A percentile compares a stretch with the other conserved stretches of the same genome.
Evolutionary conservation across 1,284 basidiomycete species (phyloP).

Genomic region (Inonotus hispidus): DNA sequence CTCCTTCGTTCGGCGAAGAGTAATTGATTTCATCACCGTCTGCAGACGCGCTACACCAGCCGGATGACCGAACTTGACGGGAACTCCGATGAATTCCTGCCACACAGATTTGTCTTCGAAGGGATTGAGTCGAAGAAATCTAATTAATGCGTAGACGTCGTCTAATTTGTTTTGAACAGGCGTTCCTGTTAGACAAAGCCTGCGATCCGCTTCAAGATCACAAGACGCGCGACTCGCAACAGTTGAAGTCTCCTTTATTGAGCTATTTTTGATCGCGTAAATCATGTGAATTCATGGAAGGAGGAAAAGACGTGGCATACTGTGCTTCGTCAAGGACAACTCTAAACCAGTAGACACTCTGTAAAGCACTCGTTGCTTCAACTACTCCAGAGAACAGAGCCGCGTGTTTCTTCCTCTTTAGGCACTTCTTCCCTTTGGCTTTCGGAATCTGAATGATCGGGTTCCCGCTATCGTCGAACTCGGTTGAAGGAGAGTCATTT

Average conservation of each 20-base stretch:
- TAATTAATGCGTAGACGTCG: constrained; percentile 95
- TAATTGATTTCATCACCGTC: constrained; percentile 95
- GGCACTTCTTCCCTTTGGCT: constrained; percentile 47
- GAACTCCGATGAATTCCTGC: constrained; percentile 89
- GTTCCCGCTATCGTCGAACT: constrained; percentile 67
- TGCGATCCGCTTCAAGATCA: constrained; percentile 89
- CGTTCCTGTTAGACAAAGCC: constrained; percentile 93
- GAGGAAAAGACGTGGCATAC: constrained; percentile 43
- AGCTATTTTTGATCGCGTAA: constrained; percentile 45
- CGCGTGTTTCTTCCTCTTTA: constrained; percentile 65
- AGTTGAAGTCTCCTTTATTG: constrained; percentile 93
- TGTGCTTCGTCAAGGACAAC: constrained; percentile 98
- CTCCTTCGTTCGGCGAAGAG: constrained; percentile 94
- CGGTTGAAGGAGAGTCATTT: constrained; percentile 60
- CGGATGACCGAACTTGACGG: constrained; percentile 89
- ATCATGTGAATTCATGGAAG: not conserved
- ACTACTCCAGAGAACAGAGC: constrained; percentile 38
- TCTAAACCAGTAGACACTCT: constrained; percentile 96
- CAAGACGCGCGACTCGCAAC: constrained; percentile 94
- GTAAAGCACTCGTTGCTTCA: constrained; percentile 82
- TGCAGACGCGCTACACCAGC: constrained; percentile 91
- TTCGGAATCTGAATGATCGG: constrained; percentile 49
- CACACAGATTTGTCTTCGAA: constrained; percentile 92
- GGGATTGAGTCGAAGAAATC: constrained; percentile 89
- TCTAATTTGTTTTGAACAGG: constrained; percentile 99